A percentile compares a stretch with the other conserved stretches of the same genome.
These are phyloP conservation scores for Cordia subcordata DNA, from an alignment of 257 asterid species.

Conservation along the genomic window DNA sequence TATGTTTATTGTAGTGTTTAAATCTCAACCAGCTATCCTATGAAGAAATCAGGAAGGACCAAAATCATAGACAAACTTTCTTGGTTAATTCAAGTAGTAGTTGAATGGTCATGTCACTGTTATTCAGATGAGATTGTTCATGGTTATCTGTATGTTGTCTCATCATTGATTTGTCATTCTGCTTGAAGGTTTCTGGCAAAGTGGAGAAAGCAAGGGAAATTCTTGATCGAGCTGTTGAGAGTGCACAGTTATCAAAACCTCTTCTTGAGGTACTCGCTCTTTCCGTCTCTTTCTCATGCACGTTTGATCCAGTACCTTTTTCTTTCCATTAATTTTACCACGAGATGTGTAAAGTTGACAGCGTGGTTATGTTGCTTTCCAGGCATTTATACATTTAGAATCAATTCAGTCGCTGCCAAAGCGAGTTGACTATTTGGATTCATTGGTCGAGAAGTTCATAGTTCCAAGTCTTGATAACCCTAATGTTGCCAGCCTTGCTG, in stretches of 20 bases:
- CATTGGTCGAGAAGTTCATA: constrained; percentile 72
- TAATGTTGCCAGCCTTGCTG: constrained; percentile 60
- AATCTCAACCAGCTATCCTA: no score
- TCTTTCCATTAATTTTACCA: neutral
- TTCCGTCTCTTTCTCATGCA: constrained; percentile 9
- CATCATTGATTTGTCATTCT: constrained; percentile 8
- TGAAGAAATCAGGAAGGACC: no score
- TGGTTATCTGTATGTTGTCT: neutral
- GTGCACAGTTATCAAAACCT: constrained; percentile 71
- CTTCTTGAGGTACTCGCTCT: constrained; percentile 67
- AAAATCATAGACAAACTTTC: no score
- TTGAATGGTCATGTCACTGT: no score
- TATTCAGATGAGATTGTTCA: no score
- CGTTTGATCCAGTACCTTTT: neutral
- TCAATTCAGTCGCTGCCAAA: constrained; percentile 87
- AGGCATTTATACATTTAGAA: constrained; percentile 96
- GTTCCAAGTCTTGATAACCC: constrained; percentile 50
- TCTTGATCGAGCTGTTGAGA: constrained; percentile 66
- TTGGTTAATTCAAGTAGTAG: no score
- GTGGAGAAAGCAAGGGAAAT: constrained; percentile 49
- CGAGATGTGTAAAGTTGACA: neutral
- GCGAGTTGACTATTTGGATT: constrained; percentile 69
- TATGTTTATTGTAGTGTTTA: no score
- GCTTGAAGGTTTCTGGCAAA: constrained; percentile 53
- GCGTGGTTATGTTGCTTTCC: constrained; percentile 23